Conservation (phyloP, 2,329 filamentous ascomycete species). For the Aureobasidium sp. region DNA sequence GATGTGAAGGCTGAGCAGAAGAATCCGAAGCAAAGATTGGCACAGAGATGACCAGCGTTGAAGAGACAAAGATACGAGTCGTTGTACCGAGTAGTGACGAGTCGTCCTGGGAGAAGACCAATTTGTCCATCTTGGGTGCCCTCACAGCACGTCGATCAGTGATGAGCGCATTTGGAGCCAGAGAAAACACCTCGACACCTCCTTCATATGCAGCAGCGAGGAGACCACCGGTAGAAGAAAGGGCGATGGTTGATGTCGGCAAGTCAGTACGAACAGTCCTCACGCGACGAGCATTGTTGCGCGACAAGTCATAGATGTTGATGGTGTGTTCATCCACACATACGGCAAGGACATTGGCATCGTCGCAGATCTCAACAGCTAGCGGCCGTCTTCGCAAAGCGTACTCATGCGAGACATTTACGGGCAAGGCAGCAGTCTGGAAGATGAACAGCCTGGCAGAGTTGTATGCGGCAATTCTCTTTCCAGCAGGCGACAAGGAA, state of each 20-base stretch:
- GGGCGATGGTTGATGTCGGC: slow-evolving; percentile 64
- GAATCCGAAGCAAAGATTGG: slow-evolving; percentile 25
- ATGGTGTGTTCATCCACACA: slow-evolving; percentile 74
- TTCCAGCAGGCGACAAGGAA: slow-evolving; percentile 65
- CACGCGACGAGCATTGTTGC: slow-evolving; percentile 54
- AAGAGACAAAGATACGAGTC: slow-evolving; percentile 26
- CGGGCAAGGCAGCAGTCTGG: slow-evolving; percentile 51
- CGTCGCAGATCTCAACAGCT: slow-evolving; percentile 68
- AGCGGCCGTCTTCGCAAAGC: slow-evolving; percentile 69
- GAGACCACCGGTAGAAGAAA: slow-evolving; percentile 72
- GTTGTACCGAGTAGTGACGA: slow-evolving; percentile 30
- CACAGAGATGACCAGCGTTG: slow-evolving; percentile 27
- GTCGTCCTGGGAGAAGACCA: slow-evolving; percentile 29
- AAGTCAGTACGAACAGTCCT: slow-evolving; percentile 68
- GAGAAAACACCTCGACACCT: slow-evolving; percentile 74
- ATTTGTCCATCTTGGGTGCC: slow-evolving; percentile 25
- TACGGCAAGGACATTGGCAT: slow-evolving; percentile 66
- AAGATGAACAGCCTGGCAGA: slow-evolving; percentile 77
- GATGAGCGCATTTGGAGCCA: slow-evolving; percentile 49
- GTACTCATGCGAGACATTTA: slow-evolving; percentile 62
- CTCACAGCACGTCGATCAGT: slow-evolving; percentile 28
- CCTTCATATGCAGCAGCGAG: slow-evolving; percentile 81
- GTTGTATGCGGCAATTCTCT: slow-evolving; percentile 70
- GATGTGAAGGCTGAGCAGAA: slow-evolving; percentile 23
- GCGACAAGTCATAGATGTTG: slow-evolving; percentile 65